These are phyloP conservation scores for Meyerozyma smithsonii DNA, from an alignment of 1,139 yeast species.

Conservation along the genomic window DNA sequence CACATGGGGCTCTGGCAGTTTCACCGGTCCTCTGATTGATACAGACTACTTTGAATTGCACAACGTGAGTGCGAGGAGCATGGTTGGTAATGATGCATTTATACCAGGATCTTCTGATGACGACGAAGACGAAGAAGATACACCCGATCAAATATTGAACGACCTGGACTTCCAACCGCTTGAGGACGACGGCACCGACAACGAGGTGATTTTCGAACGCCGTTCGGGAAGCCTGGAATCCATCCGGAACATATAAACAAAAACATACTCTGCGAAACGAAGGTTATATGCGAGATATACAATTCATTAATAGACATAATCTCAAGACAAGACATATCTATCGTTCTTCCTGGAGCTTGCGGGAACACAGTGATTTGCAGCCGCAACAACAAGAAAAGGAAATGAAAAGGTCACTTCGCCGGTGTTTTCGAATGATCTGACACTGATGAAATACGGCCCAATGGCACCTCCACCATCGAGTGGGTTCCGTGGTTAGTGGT, in stretches of 20 bases:
- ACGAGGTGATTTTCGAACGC: background rate
- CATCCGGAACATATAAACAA: background rate
- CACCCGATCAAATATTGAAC: background rate
- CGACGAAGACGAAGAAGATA: background rate
- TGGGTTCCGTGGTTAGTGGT: no score
- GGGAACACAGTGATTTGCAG: no score
- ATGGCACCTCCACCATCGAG: no score
- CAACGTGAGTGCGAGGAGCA: slow-evolving; percentile 16
- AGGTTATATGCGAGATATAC: no score
- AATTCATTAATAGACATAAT: no score
- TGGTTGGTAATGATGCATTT: background rate
- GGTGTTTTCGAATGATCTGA: no score
- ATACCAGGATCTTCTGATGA: background rate
- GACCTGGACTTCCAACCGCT: background rate
- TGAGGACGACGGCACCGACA: background rate
- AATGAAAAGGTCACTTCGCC: no score
- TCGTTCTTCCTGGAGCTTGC: no score
- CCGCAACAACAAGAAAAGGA: no score
- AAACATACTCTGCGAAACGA: background rate
- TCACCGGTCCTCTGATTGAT: slow-evolving; percentile 63
- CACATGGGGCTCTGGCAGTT: slow-evolving; percentile 56
- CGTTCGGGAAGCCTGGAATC: background rate
- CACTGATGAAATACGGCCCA: no score
- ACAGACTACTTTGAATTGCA: slow-evolving; percentile 42
- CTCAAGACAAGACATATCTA: no score